Base-by-base conservation (phyloP, 2,329 filamentous ascomycete species). In the Sporothrix dimorphospora region DNA sequence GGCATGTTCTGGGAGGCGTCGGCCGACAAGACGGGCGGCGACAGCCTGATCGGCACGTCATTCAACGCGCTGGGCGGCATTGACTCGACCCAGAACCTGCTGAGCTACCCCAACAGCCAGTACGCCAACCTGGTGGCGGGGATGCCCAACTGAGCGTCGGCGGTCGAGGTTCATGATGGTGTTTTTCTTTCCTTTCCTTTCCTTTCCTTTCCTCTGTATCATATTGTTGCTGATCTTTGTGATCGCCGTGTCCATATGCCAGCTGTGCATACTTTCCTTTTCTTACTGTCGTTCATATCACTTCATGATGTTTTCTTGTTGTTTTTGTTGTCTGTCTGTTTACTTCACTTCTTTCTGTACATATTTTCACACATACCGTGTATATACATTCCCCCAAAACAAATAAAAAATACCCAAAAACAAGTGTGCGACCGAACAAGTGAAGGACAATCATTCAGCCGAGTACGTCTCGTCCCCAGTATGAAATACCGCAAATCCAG, bases 1-100 rank as follows among this genome's bases (percentile, higher is more conserved):
- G 89, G 87, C 40, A 95, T 96, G 92, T 97, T 92, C 87, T 97
- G 93, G 93, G 92, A 96, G 79, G 89, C 88, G 19, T 92, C 89
- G 73, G 89, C 85, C 5, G 93, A 96, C 79, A 86, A 86, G 76
- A 84, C 78, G 4, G 88, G 85, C 21, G 81, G 80, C 12, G 85
- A 86, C 3, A 92, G 89, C 75, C 81, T 96, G 76, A 90, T 92
- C 72, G 78, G 79, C 47, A 85, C 85, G 4, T 78, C 80, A 68
- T 83, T 81, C 51, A 78, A 78, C 6, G 79, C 77, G 3, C 80
- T 85, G 16, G 82, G 82, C n/a, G 81, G 82, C 4, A 78, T 88
- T 5, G 85, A 88, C 65, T 79, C 79, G 24, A 81, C 78, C 5
- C 76, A 83, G 74, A 90, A 90, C 76, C 78, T 81, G 72, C 79